Evolutionary conservation across 2,329 filamentous ascomycete genomes (phyloP).

Genomic region (Monosporascus sp.): DNA sequence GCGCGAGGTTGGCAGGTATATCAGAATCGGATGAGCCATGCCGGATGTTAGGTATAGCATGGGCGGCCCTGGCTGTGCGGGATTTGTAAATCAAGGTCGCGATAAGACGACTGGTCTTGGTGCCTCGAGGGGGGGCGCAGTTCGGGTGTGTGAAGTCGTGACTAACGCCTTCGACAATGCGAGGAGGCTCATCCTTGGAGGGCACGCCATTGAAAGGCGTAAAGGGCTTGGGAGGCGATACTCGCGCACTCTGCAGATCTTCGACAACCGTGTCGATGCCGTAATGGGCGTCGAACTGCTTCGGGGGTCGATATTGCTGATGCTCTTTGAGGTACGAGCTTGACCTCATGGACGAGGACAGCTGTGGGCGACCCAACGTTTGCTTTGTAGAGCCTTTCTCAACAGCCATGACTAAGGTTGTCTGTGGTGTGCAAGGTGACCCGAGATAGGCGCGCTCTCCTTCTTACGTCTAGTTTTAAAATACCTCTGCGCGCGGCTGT

Average conservation of each 20-base stretch:
- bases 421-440: background rate
- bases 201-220: constrained; percentile 56
- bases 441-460: background rate
- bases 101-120: constrained; percentile 46
- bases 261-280: constrained; percentile 63
- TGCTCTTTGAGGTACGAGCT: constrained; percentile 59
- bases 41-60: constrained; percentile 30
- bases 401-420: constrained; percentile 16
- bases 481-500: too few species aligned
- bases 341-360: constrained; percentile 49
- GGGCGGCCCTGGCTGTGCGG: constrained; percentile 23
- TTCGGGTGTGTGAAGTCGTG: constrained; percentile 60
- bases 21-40: constrained; percentile 33
- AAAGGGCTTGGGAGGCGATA: constrained; percentile 36
- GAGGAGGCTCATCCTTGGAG: constrained; percentile 52
- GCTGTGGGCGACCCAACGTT: constrained; percentile 38
- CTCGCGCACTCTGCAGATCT: constrained; percentile 37
- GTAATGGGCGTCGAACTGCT: constrained; percentile 49
- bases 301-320: constrained; percentile 57
- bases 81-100: constrained; percentile 62
- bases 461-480: too few species aligned
- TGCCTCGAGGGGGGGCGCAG: constrained; percentile 49
- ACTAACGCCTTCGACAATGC: constrained; percentile 56
- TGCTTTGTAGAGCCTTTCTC: constrained; percentile 21
- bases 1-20: constrained; percentile 51